Evolutionary conservation across 768 basidiomycete genomes (phyloP).

Genomic region (Tricholoma furcatifolium): DNA sequence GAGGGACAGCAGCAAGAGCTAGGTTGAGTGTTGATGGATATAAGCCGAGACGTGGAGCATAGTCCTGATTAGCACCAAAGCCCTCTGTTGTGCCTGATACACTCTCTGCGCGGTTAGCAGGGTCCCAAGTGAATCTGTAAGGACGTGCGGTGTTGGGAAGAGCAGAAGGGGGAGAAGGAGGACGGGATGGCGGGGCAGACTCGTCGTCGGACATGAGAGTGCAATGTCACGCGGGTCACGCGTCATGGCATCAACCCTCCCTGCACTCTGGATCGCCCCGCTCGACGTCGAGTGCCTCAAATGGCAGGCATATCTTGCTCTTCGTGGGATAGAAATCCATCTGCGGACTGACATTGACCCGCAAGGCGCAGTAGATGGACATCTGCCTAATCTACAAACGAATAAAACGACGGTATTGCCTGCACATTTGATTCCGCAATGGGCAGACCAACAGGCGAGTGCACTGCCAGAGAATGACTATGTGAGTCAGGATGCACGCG

Average conservation of each 20-base stretch:
- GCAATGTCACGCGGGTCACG: neutral
- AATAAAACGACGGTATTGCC: slow-evolving; percentile 53
- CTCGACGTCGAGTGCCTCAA: slow-evolving; percentile 82
- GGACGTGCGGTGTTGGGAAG: slow-evolving; percentile 49
- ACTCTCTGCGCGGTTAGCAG: slow-evolving; percentile 61
- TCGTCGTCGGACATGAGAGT: slow-evolving; percentile 42
- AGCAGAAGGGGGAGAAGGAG: slow-evolving; percentile 51
- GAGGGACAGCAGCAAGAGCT: slow-evolving; percentile 46
- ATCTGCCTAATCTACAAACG: slow-evolving; percentile 72
- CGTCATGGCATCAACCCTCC: slow-evolving; percentile 32
- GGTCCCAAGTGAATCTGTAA: slow-evolving; percentile 79
- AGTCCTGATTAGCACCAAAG: slow-evolving; percentile 54
- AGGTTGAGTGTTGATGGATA: slow-evolving; percentile 50
- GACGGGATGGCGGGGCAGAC: slow-evolving; percentile 53
- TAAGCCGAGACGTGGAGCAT: slow-evolving; percentile 49
- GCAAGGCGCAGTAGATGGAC: slow-evolving; percentile 66
- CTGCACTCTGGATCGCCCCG: slow-evolving; percentile 69
- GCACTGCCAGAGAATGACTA: slow-evolving; percentile 44
- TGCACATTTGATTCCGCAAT: slow-evolving; percentile 67
- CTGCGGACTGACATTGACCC: slow-evolving; percentile 69
- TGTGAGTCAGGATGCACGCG: slow-evolving; percentile 50
- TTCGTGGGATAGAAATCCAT: slow-evolving; percentile 55
- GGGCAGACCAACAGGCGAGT: slow-evolving; percentile 45
- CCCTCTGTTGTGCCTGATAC: slow-evolving; percentile 73
- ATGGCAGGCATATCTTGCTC: slow-evolving; percentile 84